Evolutionary conservation across 331 rosid species (phyloP), one percentile per base, ranked within the genome.

Genomic region (Stylosanthes scabra): DNA sequence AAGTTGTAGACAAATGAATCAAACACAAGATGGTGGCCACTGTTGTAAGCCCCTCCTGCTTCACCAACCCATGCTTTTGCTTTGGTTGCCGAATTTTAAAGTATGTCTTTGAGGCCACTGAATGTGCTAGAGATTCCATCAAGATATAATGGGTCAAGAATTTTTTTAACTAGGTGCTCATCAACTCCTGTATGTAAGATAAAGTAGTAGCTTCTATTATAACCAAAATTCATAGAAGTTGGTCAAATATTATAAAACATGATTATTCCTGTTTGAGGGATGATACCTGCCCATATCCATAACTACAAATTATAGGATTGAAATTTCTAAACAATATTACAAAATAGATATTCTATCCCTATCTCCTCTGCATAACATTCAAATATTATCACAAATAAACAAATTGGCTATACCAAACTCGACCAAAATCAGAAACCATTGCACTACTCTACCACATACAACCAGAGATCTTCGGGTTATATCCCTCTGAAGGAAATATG

Each of bases 1-100:
- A 92, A 92, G 74, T 97, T 95, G 58, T 69, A 87, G 14, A 90
- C 96, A 54, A 92, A 95, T 70, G 99, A 83, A 86, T 95, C 88
- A 2, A 91, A 78, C 75, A 91, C 95, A 63, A 86, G 95, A 70
- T 87, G 86, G 62, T 80, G 89, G 63, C 97, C 99, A 62, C 99
- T 95, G 72, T 88, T 88, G 76, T 85, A 95, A 50, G 99, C 93
- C 44, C 99, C 99, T 73, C 99, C 99, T 4, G 99, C 79, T 82
- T 95, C 99, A 46, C 97, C 99, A 73, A 95, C 98, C 97, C 99
- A 95, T 1, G 98, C 86, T 66, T 58, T 63, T 14, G 89, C 90
- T 10, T 83, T 70, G 58, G 82, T 83, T 73, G 75, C 57, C 50
- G 93, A 83, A 65, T 67, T 82, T 76, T 16, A 70, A 13, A 92